phyloP scores from a whole-genome alignment of 352 stramenopile genomes.

The Globisporangium echinulatum region DNA sequence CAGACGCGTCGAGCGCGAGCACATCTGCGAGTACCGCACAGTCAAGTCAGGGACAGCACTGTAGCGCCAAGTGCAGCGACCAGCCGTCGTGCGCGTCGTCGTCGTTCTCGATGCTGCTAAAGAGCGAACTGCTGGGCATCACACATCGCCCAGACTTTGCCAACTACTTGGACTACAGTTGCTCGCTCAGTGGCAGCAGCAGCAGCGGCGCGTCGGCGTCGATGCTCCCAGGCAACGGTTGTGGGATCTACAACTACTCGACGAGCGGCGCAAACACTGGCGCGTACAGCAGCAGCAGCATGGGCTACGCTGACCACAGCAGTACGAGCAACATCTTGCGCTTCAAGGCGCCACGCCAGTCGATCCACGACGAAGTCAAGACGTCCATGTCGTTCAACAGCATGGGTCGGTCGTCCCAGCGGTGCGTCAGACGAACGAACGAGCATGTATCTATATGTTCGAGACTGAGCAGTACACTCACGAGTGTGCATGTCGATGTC shows the following conservation, averaged over 20 bases:
- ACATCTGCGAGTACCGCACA: background rate
- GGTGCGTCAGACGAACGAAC: conserved; percentile 6
- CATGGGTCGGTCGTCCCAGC: conserved; percentile 33
- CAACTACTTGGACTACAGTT: conserved; percentile 18
- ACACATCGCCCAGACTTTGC: conserved; percentile 17
- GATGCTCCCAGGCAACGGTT: conserved; percentile 6
- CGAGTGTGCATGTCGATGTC: too few relatives aligned
- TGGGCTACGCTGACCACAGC: conserved; percentile 23
- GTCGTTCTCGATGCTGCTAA: conserved; percentile 71
- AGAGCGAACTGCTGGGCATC: conserved; percentile 69
- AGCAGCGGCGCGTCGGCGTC: conserved; percentile 6
- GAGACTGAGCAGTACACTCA: background rate
- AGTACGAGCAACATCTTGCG: conserved; percentile 59
- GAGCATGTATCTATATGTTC: background rate
- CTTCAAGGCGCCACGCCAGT: conserved; percentile 62
- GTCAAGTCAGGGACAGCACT: background rate
- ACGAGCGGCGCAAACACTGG: conserved; percentile 5
- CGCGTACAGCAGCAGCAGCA: conserved; percentile 18
- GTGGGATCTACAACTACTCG: conserved; percentile 21
- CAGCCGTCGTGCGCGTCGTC: conserved; percentile 19
- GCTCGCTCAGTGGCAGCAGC: conserved; percentile 4
- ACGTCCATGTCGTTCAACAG: conserved; percentile 39
- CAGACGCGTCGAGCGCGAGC: conserved; percentile 8
- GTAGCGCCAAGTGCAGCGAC: conserved; percentile 7
- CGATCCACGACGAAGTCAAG: conserved; percentile 54